Base-by-base conservation (phyloP, 352 stramenopile genomes). In the Phytophthora crassamura region DNA sequence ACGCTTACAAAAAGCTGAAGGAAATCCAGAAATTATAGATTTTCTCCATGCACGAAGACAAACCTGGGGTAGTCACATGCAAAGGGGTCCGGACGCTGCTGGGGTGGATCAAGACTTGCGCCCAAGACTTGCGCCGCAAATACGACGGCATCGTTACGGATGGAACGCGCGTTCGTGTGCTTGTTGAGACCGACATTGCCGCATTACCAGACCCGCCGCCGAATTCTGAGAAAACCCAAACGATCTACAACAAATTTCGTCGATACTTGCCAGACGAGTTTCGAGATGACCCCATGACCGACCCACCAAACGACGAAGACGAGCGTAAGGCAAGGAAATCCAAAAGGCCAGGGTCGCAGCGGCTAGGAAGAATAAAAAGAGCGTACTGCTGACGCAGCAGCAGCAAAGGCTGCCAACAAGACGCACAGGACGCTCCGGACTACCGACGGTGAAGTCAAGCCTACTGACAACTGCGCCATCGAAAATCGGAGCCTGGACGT, bases 1-100 rank as follows among this genome's bases (percentile, higher is more conserved):
- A 25, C 16, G 41, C 41, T 7, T 48, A 48, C 41, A 48, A 48
- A 12, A 48, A 48, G 41, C 18, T 48, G 18, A 48, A 48, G n/a
- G 41, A 48, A 8, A 48, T 48, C 8, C 41, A 48, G 41, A 48
- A 48, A 15, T 48, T 33, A 8, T 10, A 48, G 18, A 30, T 33
- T 33, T 48, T 48, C n/a, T 32, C 40, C 4, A 47, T 48, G 41
- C 7, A 32, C 5, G 18, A 46, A 46, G 39, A 8, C 12, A 46
- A 28, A 16, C 16, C 39, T 2, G n/a, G 16, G 14, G 39, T 46
- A 11, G n/a, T 46, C 22, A 10, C 12, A 11, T 46, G 16, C 39
- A 20, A 28, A 46, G 28, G 16, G 39, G 16, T 1, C 39, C 39
- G 22, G 39, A 46, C 7, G 22, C 15, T 22, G n/a, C 22, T 1